phyloP scores from a whole-genome alignment of 1,284 basidiomycete species.

The Chalciporus sp. region DNA sequence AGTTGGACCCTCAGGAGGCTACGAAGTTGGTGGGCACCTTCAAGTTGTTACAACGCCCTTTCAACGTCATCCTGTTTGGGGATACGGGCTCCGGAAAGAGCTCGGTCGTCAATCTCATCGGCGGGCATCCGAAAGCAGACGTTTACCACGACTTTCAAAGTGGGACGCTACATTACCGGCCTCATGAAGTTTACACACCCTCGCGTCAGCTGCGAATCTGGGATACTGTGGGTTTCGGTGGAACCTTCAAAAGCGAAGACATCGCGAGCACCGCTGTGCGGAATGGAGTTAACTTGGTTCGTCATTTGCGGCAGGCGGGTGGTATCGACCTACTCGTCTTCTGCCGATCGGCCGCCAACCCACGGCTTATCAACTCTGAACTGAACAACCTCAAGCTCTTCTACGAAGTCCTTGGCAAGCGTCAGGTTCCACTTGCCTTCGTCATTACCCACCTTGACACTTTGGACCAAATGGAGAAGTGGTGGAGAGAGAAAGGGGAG shows the following conservation, averaged over 20 bases:
- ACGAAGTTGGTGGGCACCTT: background rate
- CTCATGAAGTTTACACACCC: background rate
- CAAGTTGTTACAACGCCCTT: background rate
- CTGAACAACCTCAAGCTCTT: slow-evolving; percentile 29
- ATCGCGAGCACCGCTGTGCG: background rate
- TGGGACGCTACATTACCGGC: slow-evolving; percentile 3
- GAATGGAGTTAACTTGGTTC: slow-evolving; percentile 1
- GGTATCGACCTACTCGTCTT: slow-evolving; percentile 36
- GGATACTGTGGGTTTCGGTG: slow-evolving; percentile 29
- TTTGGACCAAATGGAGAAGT: background rate
- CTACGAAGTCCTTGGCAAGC: slow-evolving; percentile 25
- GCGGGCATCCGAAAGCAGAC: background rate
- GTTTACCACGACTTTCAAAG: background rate
- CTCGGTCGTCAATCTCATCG: slow-evolving; percentile 14
- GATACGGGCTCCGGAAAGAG: slow-evolving; percentile 7
- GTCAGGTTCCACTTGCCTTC: slow-evolving; percentile 31
- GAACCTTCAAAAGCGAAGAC: background rate
- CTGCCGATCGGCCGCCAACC: slow-evolving; percentile 21
- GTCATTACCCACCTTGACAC: slow-evolving; percentile 27
- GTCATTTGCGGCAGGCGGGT: background rate
- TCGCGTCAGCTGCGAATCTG: slow-evolving; percentile 21
- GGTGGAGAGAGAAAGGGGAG: slow-evolving; percentile 9
- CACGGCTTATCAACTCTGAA: slow-evolving; percentile 21
- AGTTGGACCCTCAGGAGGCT: background rate
- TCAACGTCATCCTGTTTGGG: slow-evolving; percentile 17